Conservation (phyloP, 2,329 filamentous ascomycete genomes). For the Talaromyces sp. region DNA sequence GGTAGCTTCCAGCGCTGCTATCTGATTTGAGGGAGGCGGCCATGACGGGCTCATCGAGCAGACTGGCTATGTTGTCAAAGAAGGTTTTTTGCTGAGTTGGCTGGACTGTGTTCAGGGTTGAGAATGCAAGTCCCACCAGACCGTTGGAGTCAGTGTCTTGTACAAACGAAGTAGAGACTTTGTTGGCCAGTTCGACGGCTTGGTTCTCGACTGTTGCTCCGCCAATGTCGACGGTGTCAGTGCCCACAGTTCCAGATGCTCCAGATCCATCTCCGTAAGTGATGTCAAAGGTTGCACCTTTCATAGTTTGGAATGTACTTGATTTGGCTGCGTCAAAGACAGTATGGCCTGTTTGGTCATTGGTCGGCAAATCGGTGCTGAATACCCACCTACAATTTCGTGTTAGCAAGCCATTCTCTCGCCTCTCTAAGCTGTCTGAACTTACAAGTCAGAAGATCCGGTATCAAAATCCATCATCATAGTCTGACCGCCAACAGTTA, state of each 20-base stretch:
- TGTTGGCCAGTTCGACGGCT: conserved; percentile 63
- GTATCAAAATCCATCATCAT: conserved; percentile 70
- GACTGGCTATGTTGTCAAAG: conserved; percentile 64
- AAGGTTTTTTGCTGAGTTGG: conserved; percentile 66
- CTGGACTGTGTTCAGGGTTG: conserved; percentile 60
- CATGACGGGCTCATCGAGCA: conserved; percentile 63
- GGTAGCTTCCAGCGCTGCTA: conserved; percentile 60
- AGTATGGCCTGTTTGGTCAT: conserved; percentile 50
- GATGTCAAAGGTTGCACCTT: conserved; percentile 58
- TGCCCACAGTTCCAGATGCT: conserved; percentile 61
- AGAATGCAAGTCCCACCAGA: conserved; percentile 66
- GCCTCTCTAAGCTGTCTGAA: not conserved
- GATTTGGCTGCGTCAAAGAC: conserved; percentile 55
- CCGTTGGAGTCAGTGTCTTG: conserved; percentile 61
- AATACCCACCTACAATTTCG: conserved; percentile 59
- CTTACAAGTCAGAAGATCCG: conserved; percentile 67
- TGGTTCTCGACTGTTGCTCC: conserved; percentile 60
- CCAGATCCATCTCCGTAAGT: conserved; percentile 66
- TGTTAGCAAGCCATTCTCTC: not conserved
- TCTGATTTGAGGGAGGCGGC: conserved; percentile 62
- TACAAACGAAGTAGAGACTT: conserved; percentile 57
- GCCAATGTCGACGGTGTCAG: conserved; percentile 64
- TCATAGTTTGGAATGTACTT: conserved; percentile 46
- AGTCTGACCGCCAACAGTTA: conserved; percentile 65
- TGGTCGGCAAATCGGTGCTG: conserved; percentile 54